Evolutionary conservation across 306 rosid species (phyloP).

Genomic region (Inga leiocalycina): DNA sequence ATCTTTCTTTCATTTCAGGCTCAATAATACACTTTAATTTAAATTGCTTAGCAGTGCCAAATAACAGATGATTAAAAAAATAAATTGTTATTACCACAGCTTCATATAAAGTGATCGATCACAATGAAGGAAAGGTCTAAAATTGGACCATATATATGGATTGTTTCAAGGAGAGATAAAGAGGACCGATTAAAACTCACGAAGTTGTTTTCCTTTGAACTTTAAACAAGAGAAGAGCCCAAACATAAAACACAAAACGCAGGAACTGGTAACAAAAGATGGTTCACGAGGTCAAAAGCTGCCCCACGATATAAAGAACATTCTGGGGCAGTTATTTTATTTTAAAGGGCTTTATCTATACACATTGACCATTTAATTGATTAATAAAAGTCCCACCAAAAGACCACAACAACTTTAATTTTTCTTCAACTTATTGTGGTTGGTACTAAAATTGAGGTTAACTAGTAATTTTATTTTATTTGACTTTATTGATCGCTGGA

Average conservation of each 20-base stretch:
- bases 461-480: not conserved
- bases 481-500: not conserved
- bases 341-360: not conserved
- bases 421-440: not conserved
- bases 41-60: not conserved
- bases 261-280: not conserved
- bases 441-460: not conserved
- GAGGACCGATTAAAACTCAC: not conserved
- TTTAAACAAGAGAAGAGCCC: not conserved
- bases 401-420: not conserved
- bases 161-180: not conserved
- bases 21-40: not conserved
- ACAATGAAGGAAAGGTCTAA: not conserved
- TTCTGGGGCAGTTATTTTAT: not conserved
- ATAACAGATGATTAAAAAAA: not conserved
- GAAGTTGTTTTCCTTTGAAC: not conserved
- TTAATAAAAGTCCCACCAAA: not conserved
- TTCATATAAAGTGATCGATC: not conserved
- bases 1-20: not conserved
- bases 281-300: not conserved
- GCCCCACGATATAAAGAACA: not conserved
- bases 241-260: too few species aligned
- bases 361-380: not conserved
- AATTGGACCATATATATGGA: not conserved
- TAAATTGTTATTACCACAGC: not conserved